phyloP scores from a whole-genome alignment of 805 yeast genomes.

The Saccharomyces eubayanus region DNA sequence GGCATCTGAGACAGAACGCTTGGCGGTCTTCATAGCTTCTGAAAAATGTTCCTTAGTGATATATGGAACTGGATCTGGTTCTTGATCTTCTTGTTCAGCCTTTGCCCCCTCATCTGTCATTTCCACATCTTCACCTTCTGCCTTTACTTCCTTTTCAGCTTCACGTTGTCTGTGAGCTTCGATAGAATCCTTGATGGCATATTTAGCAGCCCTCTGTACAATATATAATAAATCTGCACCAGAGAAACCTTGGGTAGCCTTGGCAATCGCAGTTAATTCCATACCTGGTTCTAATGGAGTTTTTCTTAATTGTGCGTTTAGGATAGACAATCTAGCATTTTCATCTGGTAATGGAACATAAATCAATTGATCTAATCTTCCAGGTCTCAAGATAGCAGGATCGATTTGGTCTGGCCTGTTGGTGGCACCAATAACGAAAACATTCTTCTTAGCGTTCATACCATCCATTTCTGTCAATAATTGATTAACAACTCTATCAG shows the following conservation, averaged over 20 bases:
- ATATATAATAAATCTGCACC: conserved; percentile 98
- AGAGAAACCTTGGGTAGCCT: conserved; percentile 92
- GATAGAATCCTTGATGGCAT: conserved; percentile 95
- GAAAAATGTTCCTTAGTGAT: conserved; percentile 91
- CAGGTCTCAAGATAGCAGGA: conserved; percentile 97
- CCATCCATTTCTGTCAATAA: conserved; percentile 98
- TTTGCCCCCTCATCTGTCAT: conserved; percentile 19
- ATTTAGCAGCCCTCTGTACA: conserved; percentile 97
- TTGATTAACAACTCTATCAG: conserved; percentile 96
- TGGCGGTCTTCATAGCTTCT: conserved; percentile 99
- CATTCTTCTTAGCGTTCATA: conserved; percentile 99
- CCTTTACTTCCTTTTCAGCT: conserved; percentile 37
- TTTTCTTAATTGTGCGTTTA: conserved; percentile 93
- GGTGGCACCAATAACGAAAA: conserved; percentile 97
- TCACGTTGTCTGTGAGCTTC: conserved; percentile 57
- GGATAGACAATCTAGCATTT: conserved; percentile 83
- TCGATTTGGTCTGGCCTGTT: conserved; percentile 99
- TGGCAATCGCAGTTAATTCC: conserved; percentile 80
- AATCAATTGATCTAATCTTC: conserved; percentile 96
- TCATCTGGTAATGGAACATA: conserved; percentile 98
- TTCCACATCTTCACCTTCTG: conserved; percentile 41
- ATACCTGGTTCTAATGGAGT: conserved; percentile 97
- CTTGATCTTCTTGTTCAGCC: conserved; percentile 49
- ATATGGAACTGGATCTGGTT: conserved; percentile 91
- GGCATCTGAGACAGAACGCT: conserved; percentile 93